These are phyloP conservation scores for Nitzschia putrida DNA, from an alignment of 108 stramenopile species.

Conservation along the genomic window DNA sequence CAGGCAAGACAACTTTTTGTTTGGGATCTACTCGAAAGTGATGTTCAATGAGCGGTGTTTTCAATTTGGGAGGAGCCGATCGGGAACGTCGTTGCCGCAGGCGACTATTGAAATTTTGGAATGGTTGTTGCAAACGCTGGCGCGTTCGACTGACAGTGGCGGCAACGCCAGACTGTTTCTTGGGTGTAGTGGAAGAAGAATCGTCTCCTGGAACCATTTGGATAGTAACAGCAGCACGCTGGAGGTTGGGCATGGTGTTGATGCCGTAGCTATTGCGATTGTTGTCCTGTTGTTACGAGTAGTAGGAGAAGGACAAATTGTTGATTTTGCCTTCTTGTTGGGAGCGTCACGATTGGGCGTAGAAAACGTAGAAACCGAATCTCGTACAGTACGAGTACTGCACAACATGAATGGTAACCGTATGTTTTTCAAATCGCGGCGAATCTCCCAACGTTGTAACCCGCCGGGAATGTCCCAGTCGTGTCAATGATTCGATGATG, in stretches of 20 bases:
- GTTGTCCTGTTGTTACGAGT: too few relatives aligned
- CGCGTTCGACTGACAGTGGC: slow-evolving; percentile 4
- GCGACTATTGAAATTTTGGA: slow-evolving; percentile 1
- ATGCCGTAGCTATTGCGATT: too few relatives aligned
- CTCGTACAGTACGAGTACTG: too few relatives aligned
- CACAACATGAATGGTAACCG: too few relatives aligned
- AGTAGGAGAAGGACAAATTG: too few relatives aligned
- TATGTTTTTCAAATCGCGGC: too few relatives aligned
- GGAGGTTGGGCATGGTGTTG: not conserved
- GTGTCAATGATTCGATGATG: too few relatives aligned
- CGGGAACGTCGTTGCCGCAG: slow-evolving; percentile 10
- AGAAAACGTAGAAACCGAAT: too few relatives aligned
- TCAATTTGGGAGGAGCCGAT: slow-evolving; percentile 41
- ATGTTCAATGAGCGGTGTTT: slow-evolving; percentile 50
- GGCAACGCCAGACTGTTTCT: not conserved
- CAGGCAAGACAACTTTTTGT: slow-evolving; percentile 59
- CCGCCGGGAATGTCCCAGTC: too few relatives aligned
- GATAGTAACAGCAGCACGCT: slow-evolving; percentile 7
- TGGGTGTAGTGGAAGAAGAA: slow-evolving; percentile 1
- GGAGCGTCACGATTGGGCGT: too few relatives aligned
- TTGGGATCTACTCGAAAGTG: slow-evolving; percentile 70
- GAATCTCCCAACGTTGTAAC: too few relatives aligned
- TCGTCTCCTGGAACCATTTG: slow-evolving; percentile 11
- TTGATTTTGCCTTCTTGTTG: too few relatives aligned
- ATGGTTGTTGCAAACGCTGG: not conserved